phyloP scores from a whole-genome alignment of 306 rosid genomes.

The Quercus ilex region DNA sequence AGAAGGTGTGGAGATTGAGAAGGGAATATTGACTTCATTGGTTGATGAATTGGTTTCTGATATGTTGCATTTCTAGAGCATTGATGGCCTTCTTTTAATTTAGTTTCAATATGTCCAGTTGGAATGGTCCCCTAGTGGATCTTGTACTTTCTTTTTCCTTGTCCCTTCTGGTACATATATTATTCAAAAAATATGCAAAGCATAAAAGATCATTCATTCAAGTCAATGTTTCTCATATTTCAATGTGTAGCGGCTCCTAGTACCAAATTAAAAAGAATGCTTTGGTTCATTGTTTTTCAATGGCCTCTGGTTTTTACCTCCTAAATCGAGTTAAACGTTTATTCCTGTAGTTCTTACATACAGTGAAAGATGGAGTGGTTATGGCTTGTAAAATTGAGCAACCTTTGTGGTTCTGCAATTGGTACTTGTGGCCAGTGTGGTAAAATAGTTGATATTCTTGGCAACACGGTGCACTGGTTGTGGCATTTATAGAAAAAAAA shows the following conservation, averaged over 20 bases:
- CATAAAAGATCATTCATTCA: not conserved
- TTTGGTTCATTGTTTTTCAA: not conserved
- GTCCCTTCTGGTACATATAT: not conserved
- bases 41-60: slow-evolving; percentile 66
- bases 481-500: not conserved
- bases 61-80: slow-evolving; percentile 32
- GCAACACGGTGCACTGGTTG: not conserved
- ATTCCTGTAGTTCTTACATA: not conserved
- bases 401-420: not conserved
- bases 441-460: not conserved
- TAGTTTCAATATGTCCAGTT: slow-evolving; percentile 10
- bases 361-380: not conserved
- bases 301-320: not conserved
- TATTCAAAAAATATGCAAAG: not conserved
- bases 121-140: slow-evolving; percentile 16
- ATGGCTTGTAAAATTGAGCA: not conserved
- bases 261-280: not conserved
- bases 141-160: not conserved
- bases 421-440: not conserved
- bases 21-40: slow-evolving; percentile 43
- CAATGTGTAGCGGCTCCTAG: not conserved
- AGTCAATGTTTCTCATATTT: not conserved
- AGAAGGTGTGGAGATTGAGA: slow-evolving; percentile 60
- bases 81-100: not conserved
- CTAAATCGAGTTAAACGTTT: not conserved